These are phyloP conservation scores for Cydonia oblonga DNA, from an alignment of 331 rosid species.

Conservation along the genomic window DNA sequence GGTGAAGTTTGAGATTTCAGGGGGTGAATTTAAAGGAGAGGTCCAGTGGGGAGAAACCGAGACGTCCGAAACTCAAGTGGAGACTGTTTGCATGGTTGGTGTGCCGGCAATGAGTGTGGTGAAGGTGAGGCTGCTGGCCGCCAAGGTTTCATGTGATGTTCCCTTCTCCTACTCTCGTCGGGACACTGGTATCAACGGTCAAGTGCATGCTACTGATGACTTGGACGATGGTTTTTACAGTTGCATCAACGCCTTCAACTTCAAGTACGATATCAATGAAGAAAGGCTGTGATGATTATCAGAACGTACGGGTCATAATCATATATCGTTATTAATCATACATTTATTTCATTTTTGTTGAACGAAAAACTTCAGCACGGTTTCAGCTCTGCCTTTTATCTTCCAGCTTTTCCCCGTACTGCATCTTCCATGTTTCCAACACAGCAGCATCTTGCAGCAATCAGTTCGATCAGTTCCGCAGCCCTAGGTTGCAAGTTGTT, in stretches of 20 bases:
- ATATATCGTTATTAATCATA: no score
- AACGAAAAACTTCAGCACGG: no score
- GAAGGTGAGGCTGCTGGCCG: background rate
- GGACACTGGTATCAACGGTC: background rate
- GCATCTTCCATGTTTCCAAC: no score
- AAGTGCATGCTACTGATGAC: background rate
- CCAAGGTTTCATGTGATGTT: background rate
- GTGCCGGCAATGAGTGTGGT: background rate
- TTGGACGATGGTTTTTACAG: conserved; percentile 9
- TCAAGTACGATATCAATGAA: background rate
- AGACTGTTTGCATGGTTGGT: background rate
- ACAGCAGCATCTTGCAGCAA: no score
- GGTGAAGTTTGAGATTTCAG: background rate
- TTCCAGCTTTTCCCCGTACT: no score
- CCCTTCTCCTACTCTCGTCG: conserved; percentile 4
- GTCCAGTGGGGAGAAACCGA: conserved; percentile 9
- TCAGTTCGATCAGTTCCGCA: no score
- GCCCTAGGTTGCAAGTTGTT: no score
- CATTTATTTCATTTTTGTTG: no score
- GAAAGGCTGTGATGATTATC: background rate
- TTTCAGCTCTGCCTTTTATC: no score
- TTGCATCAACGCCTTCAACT: background rate
- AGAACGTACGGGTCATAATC: no score
- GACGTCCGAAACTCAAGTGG: background rate
- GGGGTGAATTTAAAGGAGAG: background rate